Conservation (phyloP, 345 rosid genomes). For the Salix brachista region DNA sequence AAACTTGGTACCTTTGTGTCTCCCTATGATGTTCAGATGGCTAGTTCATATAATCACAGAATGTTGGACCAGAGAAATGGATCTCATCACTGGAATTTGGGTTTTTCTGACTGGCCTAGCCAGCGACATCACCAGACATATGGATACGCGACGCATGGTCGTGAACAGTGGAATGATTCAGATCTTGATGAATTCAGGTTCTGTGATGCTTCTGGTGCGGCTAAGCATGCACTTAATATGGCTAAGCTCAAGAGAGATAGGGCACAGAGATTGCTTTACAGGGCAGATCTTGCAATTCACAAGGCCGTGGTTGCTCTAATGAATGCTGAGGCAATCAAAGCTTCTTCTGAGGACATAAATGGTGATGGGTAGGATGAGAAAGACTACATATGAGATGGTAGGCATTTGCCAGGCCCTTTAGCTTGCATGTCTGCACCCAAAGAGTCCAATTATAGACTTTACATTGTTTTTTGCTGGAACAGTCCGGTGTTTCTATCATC, state of each 20-base stretch:
- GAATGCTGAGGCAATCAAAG: slow-evolving; percentile 82
- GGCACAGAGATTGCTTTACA: slow-evolving; percentile 68
- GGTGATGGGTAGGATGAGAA: slow-evolving; percentile 34
- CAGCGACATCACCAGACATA: slow-evolving; percentile 33
- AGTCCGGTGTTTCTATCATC: slow-evolving; percentile 11
- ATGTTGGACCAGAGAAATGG: slow-evolving; percentile 47
- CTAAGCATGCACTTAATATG: slow-evolving; percentile 52
- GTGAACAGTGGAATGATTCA: slow-evolving; percentile 42
- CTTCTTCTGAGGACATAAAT: slow-evolving; percentile 44
- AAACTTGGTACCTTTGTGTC: slow-evolving; percentile 31
- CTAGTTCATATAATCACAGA: slow-evolving; percentile 31
- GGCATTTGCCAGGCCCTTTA: slow-evolving; percentile 16
- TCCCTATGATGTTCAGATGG: slow-evolving; percentile 30
- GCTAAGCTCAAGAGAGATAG: slow-evolving; percentile 80
- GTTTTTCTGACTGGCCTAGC: slow-evolving; percentile 49
- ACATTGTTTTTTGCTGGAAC: slow-evolving; percentile 20
- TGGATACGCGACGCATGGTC: slow-evolving; percentile 35
- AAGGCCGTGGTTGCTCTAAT: slow-evolving; percentile 82
- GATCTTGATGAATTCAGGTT: slow-evolving; percentile 62
- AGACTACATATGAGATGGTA: slow-evolving; percentile 12
- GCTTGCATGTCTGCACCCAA: slow-evolving; percentile 13
- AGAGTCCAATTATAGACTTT: neutral
- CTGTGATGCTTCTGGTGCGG: slow-evolving; percentile 79
- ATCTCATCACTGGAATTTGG: slow-evolving; percentile 42
- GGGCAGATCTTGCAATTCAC: slow-evolving; percentile 85